Percentiles rank a stretch among this genome's conserved stretches.
These are phyloP conservation scores for Ogataea zsoltii DNA, from an alignment of 805 yeast species.

Conservation along the genomic window DNA sequence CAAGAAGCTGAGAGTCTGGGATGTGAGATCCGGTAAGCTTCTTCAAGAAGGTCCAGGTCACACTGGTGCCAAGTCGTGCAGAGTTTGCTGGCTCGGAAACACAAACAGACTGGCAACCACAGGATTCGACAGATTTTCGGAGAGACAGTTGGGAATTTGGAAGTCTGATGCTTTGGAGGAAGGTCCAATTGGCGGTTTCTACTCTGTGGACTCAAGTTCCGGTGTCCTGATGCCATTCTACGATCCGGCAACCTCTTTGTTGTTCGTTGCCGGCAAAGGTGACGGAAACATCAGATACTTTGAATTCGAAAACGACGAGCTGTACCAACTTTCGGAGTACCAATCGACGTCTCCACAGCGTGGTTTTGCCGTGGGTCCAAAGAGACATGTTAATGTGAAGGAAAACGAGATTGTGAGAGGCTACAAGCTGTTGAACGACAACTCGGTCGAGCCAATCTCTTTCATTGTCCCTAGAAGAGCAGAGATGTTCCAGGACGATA, in stretches of 20 bases:
- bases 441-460: constrained; percentile 83
- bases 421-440: constrained; percentile 87
- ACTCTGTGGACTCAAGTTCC: constrained; percentile 83
- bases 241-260: constrained; percentile 76
- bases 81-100: constrained; percentile 90
- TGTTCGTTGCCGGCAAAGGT: constrained; percentile 95
- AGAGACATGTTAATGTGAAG: constrained; percentile 70
- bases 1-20: constrained; percentile 89
- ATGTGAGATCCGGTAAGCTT: constrained; percentile 70
- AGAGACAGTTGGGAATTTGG: constrained; percentile 96
- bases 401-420: constrained; percentile 84
- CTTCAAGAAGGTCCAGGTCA: constrained; percentile 88
- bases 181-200: constrained; percentile 90
- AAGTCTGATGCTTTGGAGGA: constrained; percentile 67
- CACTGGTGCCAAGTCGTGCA: constrained; percentile 85
- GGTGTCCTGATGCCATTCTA: constrained; percentile 92
- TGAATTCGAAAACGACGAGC: constrained; percentile 83
- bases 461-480: constrained; percentile 93
- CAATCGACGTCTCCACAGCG: constrained; percentile 92
- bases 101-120: constrained; percentile 85
- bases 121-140: constrained; percentile 89
- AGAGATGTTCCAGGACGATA: constrained; percentile 89
- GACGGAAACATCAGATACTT: constrained; percentile 96
- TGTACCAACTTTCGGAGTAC: constrained; percentile 84
- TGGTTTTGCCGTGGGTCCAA: constrained; percentile 91